Percentiles rank a stretch among this genome's conserved stretches.
Evolutionary conservation across 495 filamentous ascomycete genomes (phyloP).

Genomic region (Chaetomidium leptoderma): DNA sequence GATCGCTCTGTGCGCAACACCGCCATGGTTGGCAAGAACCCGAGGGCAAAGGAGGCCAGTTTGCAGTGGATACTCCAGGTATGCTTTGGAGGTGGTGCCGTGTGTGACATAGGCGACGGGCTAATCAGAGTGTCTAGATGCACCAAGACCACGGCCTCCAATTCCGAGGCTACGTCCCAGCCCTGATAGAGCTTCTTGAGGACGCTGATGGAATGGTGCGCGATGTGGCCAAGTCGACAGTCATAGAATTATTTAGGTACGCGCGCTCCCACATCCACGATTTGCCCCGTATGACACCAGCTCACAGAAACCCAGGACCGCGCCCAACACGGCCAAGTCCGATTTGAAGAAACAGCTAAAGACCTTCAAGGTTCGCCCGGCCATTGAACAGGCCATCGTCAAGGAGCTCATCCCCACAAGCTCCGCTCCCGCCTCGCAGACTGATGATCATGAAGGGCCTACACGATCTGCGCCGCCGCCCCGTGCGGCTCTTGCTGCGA

Average conservation of each 20-base stretch:
- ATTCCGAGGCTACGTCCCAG: conserved; percentile 77
- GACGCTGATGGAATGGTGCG: conserved; percentile 83
- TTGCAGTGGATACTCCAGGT: conserved; percentile 79
- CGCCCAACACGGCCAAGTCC: conserved; percentile 76
- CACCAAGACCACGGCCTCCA: conserved; percentile 68
- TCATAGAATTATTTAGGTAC: conserved; percentile 82
- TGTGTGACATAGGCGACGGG: not conserved
- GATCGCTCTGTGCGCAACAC: conserved; percentile 74
- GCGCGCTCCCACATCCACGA: conserved; percentile 15
- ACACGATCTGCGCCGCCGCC: too few relatives aligned
- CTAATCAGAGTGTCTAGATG: conserved; percentile 55
- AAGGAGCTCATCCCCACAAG: conserved; percentile 61
- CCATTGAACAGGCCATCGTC: conserved; percentile 74
- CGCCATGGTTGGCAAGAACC: conserved; percentile 73
- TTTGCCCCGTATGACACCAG: not conserved
- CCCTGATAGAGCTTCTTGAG: conserved; percentile 78
- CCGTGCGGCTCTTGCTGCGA: conserved; percentile 44
- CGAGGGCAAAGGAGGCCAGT: conserved; percentile 74
- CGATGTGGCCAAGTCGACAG: conserved; percentile 71
- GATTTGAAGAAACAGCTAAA: conserved; percentile 81
- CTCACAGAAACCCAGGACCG: conserved; percentile 51
- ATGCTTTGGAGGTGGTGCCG: conserved; percentile 13
- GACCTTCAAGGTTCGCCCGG: conserved; percentile 72
- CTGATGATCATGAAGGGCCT: conserved; percentile 41
- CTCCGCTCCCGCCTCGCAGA: conserved; percentile 45